These are phyloP conservation scores for Pyrenochaeta sp. DNA, from an alignment of 2,329 filamentous ascomycete species.

Conservation along the genomic window DNA sequence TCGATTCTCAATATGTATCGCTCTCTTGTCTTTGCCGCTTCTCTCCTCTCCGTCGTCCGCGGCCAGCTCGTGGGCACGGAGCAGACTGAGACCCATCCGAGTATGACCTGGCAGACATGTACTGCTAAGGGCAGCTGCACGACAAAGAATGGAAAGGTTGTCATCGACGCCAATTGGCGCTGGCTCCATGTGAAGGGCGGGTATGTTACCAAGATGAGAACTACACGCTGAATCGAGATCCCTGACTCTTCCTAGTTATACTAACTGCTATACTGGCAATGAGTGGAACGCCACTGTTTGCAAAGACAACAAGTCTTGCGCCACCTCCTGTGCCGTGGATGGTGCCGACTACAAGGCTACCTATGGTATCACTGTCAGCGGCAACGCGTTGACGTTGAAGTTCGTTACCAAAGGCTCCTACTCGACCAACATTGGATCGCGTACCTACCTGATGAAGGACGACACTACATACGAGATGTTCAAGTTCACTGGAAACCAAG, in stretches of 20 bases:
- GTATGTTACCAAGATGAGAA: constrained; percentile 1
- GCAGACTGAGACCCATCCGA: constrained; percentile 50
- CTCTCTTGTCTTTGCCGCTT: constrained; percentile 51
- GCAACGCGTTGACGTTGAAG: constrained; percentile 60
- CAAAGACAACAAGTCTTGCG: constrained; percentile 42
- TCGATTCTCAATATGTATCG: constrained; percentile 34
- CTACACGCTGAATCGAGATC: not conserved
- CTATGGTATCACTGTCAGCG: constrained; percentile 59
- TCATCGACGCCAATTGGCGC: constrained; percentile 57
- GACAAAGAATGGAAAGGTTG: constrained; percentile 42
- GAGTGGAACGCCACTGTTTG: constrained; percentile 49
- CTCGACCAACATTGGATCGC: constrained; percentile 48
- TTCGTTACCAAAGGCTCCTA: constrained; percentile 61
- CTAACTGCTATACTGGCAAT: constrained; percentile 52
- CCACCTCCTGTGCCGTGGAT: constrained; percentile 47
- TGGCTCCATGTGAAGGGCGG: constrained; percentile 54
- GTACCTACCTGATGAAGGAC: constrained; percentile 47
- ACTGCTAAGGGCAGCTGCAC: constrained; percentile 47
- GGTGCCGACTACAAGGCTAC: constrained; percentile 48
- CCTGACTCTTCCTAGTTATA: constrained; percentile 33
- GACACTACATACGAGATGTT: constrained; percentile 46
- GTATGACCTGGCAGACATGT: constrained; percentile 47
- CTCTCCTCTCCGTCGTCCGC: constrained; percentile 52
- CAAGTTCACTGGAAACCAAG: constrained; percentile 55
- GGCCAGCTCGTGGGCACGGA: constrained; percentile 55